Conservation (phyloP, 1,284 basidiomycete genomes). For the Tausonia pullulans region DNA sequence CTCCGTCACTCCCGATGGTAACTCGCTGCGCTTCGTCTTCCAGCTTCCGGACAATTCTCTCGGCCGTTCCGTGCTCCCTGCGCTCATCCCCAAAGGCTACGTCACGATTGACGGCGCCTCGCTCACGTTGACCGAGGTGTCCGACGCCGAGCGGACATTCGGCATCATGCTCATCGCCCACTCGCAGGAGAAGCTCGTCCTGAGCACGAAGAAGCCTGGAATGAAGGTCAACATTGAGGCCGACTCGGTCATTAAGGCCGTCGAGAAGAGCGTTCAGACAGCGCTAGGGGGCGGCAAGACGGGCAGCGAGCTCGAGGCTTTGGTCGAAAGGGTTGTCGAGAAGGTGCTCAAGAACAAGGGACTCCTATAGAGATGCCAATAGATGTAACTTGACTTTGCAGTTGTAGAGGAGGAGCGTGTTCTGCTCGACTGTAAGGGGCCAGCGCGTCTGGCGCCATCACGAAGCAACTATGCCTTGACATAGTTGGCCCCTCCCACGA, state of each 20-base stretch:
- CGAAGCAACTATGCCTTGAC: too few relatives aligned
- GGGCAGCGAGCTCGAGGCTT: slow-evolving; percentile 43
- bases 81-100: slow-evolving; percentile 88
- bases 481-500: too few relatives aligned
- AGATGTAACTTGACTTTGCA: too few relatives aligned
- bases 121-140: slow-evolving; percentile 74
- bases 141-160: slow-evolving; percentile 46
- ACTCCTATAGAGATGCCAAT: not conserved
- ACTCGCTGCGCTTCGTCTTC: slow-evolving; percentile 74
- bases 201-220: slow-evolving; percentile 63
- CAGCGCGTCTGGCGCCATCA: too few relatives aligned
- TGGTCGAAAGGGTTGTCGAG: slow-evolving; percentile 64
- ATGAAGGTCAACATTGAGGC: slow-evolving; percentile 88
- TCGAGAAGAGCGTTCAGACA: slow-evolving; percentile 58
- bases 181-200: slow-evolving; percentile 78
- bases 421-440: too few relatives aligned
- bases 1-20: slow-evolving; percentile 61
- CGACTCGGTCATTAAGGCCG: slow-evolving; percentile 83
- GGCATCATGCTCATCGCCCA: slow-evolving; percentile 93
- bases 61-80: slow-evolving; percentile 52
- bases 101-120: slow-evolving; percentile 91
- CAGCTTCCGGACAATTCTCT: slow-evolving; percentile 53
- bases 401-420: too few relatives aligned
- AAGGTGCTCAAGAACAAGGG: slow-evolving; percentile 42
- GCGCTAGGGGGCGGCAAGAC: slow-evolving; percentile 37